Percentiles rank a stretch among this genome's conserved stretches.
phyloP scores from a whole-genome alignment of 1,284 basidiomycete species.

The Boletus smithii region DNA sequence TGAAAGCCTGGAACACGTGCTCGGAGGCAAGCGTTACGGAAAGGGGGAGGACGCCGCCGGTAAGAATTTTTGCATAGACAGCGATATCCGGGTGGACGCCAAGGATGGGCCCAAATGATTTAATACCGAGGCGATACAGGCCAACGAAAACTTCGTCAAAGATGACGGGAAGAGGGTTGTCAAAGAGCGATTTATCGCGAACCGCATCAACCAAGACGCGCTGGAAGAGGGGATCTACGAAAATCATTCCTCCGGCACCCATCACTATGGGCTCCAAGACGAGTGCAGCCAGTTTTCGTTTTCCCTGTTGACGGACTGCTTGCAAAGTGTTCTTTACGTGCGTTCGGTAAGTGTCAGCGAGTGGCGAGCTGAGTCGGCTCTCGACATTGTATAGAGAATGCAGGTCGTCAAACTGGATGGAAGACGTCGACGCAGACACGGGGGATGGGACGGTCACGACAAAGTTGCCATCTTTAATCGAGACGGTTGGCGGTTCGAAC shows the following conservation, averaged over 20 bases:
- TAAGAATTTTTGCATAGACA: conserved; percentile 92
- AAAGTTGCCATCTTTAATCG: conserved; percentile 60
- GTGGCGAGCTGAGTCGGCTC: conserved; percentile 53
- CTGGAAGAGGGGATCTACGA: conserved; percentile 97
- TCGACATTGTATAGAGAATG: conserved; percentile 73
- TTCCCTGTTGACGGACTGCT: conserved; percentile 42
- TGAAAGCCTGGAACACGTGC: conserved; percentile 80
- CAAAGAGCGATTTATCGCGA: conserved; percentile 43
- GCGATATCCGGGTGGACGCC: conserved; percentile 82
- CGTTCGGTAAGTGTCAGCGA: conserved; percentile 64
- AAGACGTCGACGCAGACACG: conserved; percentile 37
- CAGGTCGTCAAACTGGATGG: conserved; percentile 43
- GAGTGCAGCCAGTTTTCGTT: conserved; percentile 61
- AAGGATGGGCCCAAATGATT: conserved; percentile 63
- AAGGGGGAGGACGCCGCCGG: conserved; percentile 89
- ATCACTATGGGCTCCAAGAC: conserved; percentile 92
- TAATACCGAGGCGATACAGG: conserved; percentile 80
- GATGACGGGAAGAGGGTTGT: conserved; percentile 77
- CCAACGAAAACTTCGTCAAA: conserved; percentile 98
- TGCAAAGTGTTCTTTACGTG: conserved; percentile 59
- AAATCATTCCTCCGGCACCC: conserved; percentile 97
- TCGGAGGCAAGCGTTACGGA: conserved; percentile 80
- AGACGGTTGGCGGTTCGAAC: conserved; percentile 86
- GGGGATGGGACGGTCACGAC: conserved; percentile 59
- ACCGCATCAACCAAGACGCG: conserved; percentile 82